Base-by-base conservation (phyloP, 768 basidiomycete species). In the Leccinum longicurvipes region DNA sequence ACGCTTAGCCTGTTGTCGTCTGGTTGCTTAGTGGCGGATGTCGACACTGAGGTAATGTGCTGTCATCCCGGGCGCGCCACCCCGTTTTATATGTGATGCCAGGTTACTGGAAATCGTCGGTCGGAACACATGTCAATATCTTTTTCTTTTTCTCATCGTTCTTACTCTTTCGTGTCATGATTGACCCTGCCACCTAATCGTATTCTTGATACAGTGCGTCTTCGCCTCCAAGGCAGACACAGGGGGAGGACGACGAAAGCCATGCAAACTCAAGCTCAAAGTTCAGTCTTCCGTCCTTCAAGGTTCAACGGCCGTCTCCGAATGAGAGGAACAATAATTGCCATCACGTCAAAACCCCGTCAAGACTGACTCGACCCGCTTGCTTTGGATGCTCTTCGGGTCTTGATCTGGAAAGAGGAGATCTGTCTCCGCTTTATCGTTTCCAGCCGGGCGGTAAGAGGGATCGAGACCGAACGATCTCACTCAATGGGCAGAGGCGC, bases 231-330 rank as follows among this genome's bases (percentile, higher is more conserved):
- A 45, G 39, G 36, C 59, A 55, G 60, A 59, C 53, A 59, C 62
- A 23, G 47, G 25, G 15, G 27, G 3, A 28, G 15, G 31, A 19
- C 11, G 39, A 25, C 11, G 25, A 44, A n/a, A 31, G 24, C 27
- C 15, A 41, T 17, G 34, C 19, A 46, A 56, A 47, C 24, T 15
- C 56, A 57, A 61, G 39, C 51, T 53, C 65, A 56, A 54, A 29
- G 57, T 63, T 59, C 55, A 51, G 57, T 59, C 34, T 64, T 6
- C 57, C 59, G 9, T 62, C 54, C 12, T 57, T 69, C 54, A 56
- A 56, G 28, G 44, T 64, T 36, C 54, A 64, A 42, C 36, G 50
- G 25, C 67, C 64, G 2, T 58, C 66, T 12, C 45, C 58, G 23
- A 54, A 56, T 21, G 24, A 48, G 27, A 41, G 27, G n/a, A 49